These are phyloP conservation scores for Hemisphaericaspora lyxosophila DNA, from an alignment of 1,139 yeast genomes.

Conservation along the genomic window DNA sequence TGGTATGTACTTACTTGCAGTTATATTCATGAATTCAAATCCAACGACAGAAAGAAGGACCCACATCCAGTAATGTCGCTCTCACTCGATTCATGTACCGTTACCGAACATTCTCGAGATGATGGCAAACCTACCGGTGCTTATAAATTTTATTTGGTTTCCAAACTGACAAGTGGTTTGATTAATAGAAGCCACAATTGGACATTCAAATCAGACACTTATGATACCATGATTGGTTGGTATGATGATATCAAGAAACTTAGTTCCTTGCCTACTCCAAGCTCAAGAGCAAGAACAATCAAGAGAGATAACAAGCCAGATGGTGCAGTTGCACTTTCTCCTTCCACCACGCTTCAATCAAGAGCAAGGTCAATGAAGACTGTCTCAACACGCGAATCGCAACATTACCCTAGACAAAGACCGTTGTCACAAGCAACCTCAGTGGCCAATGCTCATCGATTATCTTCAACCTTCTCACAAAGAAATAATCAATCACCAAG, in stretches of 20 bases:
- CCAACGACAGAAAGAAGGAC: conserved; percentile 79
- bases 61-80: conserved; percentile 86
- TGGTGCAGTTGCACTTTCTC: conserved; percentile 9
- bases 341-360: conserved; percentile 11
- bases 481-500: conserved; percentile 35
- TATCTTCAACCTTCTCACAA: conserved; percentile 40
- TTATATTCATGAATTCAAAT: conserved; percentile 86
- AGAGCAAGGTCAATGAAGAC: conserved; percentile 27
- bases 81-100: conserved; percentile 75
- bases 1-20: conserved; percentile 91
- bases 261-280: conserved; percentile 58
- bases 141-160: conserved; percentile 77
- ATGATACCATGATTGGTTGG: conserved; percentile 81
- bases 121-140: conserved; percentile 58
- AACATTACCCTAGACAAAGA: conserved; percentile 11
- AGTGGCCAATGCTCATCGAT: conserved; percentile 25
- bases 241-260: conserved; percentile 69
- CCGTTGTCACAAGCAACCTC: conserved; percentile 29
- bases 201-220: conserved; percentile 85
- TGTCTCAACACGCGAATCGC: conserved; percentile 20
- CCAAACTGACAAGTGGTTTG: conserved; percentile 65
- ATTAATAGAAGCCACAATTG: conserved; percentile 82
- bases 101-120: conserved; percentile 77
- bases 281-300: conserved; percentile 41
- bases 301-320: conserved; percentile 6